Evolutionary conservation across 2,329 filamentous ascomycete genomes (phyloP).

Genomic region (Cordyceps javanica): DNA sequence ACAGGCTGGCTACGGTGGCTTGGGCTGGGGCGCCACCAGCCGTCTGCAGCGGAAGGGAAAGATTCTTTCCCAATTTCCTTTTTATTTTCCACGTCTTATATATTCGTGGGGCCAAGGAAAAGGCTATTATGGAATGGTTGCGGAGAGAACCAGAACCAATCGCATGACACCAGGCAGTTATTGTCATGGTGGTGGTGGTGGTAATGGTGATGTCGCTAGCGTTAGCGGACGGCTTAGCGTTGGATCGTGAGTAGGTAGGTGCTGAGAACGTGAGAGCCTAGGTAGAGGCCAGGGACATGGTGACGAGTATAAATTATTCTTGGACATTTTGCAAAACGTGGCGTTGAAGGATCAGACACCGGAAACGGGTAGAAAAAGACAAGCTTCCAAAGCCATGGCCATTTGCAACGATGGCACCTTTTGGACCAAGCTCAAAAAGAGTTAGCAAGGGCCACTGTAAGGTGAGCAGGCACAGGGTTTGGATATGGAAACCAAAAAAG

Average conservation of each 20-base stretch:
- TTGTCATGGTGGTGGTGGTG: neutral
- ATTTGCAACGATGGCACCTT: neutral
- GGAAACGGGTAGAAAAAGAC: neutral
- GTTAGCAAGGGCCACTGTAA: too few relatives aligned
- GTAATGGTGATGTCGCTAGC: neutral
- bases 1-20: neutral
- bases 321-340: neutral
- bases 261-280: too few relatives aligned
- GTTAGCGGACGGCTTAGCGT: neutral
- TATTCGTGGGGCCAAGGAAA: too few relatives aligned
- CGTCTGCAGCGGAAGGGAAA: too few relatives aligned
- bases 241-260: neutral
- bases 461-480: too few relatives aligned
- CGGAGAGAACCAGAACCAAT: neutral
- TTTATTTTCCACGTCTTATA: too few relatives aligned
- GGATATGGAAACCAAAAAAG: too few relatives aligned
- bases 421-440: neutral
- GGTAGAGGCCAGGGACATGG: neutral
- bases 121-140: too few relatives aligned
- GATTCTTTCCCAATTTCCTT: too few relatives aligned
- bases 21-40: too few relatives aligned
- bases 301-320: neutral
- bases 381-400: too few relatives aligned
- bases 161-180: neutral
- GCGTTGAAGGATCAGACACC: neutral